These are phyloP conservation scores for Arabidopsis hybrid DNA, from an alignment of 441 rosid genomes.

Conservation along the genomic window DNA sequence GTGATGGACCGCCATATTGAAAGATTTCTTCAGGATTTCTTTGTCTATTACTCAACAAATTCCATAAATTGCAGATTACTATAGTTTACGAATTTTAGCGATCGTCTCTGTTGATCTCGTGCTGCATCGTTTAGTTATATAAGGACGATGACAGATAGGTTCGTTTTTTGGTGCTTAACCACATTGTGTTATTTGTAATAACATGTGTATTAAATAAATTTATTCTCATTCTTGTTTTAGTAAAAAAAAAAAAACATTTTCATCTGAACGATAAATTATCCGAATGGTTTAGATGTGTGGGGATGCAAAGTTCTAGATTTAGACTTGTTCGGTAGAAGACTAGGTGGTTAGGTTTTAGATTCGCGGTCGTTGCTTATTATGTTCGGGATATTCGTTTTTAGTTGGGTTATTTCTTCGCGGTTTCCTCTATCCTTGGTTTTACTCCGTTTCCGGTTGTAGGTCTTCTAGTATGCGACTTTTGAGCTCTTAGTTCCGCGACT, in stretches of 20 bases:
- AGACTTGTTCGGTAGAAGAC: too few relatives aligned
- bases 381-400: too few relatives aligned
- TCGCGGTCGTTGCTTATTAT: too few relatives aligned
- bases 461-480: too few relatives aligned
- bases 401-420: too few relatives aligned
- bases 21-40: conserved; percentile 26
- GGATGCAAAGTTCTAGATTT: too few relatives aligned
- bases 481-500: too few relatives aligned
- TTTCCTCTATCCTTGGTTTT: too few relatives aligned
- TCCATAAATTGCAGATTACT: neutral
- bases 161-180: neutral
- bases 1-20: conserved; percentile 41
- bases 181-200: neutral
- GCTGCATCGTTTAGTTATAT: neutral
- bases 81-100: neutral
- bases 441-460: too few relatives aligned
- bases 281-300: neutral
- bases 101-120: conserved; percentile 5
- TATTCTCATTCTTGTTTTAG: neutral
- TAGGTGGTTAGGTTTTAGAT: too few relatives aligned
- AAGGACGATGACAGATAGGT: neutral
- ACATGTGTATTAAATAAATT: neutral
- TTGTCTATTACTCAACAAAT: conserved; percentile 17
- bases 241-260: neutral
- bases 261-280: neutral